Evolutionary conservation across 2,329 filamentous ascomycete species (phyloP).

Genomic region (Cryphonectria naterciae): DNA sequence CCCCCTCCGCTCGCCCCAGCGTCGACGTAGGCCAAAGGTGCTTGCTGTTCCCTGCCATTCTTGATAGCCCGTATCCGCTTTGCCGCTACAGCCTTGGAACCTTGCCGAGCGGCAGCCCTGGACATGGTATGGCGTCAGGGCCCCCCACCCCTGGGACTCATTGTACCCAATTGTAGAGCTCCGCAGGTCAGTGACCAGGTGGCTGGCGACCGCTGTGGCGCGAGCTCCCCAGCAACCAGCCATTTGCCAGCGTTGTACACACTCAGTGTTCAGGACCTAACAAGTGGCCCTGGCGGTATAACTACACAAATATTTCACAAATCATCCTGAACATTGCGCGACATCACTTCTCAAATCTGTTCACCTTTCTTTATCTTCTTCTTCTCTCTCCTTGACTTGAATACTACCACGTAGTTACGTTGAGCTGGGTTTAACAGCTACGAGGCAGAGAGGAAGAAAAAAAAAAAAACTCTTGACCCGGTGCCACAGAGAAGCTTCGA

Average conservation of each 20-base stretch:
- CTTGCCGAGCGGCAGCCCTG: slow-evolving; percentile 10
- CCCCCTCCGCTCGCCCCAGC: slow-evolving; percentile 2
- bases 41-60: slow-evolving; percentile 14
- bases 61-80: slow-evolving; percentile 5
- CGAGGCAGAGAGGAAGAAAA: neutral
- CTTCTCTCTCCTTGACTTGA: neutral
- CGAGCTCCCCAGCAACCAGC: slow-evolving; percentile 34
- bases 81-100: neutral
- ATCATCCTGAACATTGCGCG: neutral
- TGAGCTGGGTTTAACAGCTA: neutral
- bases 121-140: neutral
- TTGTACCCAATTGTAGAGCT: slow-evolving; percentile 16
- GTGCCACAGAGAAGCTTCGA: slow-evolving; percentile 46
- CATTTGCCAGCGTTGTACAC: no score
- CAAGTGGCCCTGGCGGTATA: neutral
- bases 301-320: neutral
- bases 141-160: neutral
- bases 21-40: slow-evolving; percentile 14
- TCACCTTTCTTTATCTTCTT: neutral
- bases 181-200: neutral
- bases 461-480: neutral
- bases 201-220: slow-evolving; percentile 15
- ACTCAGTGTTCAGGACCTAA: slow-evolving; percentile 34
- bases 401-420: neutral
- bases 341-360: neutral